Evolutionary conservation across 495 filamentous ascomycete genomes (phyloP), one percentile per base, ranked within the genome.

Genomic region (Annulohypoxylon stygium): DNA sequence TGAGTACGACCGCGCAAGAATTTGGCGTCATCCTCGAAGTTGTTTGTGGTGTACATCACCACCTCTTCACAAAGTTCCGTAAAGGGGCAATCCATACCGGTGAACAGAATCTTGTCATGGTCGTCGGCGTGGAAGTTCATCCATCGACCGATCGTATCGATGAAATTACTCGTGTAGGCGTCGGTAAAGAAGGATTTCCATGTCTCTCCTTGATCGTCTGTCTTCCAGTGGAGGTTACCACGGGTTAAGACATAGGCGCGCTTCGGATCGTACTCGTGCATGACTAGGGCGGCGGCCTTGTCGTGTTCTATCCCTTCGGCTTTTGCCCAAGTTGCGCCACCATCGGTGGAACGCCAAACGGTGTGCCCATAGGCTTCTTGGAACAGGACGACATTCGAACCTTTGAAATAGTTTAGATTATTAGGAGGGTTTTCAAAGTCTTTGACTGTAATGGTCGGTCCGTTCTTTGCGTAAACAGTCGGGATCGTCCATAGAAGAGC

Each of bases 61-160:
- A 85, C 72, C 71, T 89, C 87, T 39, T 85, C 81, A 75, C 86
- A 89, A 74, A 86, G 80, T 64, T 83, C 85, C 12, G 57, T 18
- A 8, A 60, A 60, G 7, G 84, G 77, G 75, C 95, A 97, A 59
- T 89, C 83, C 81, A 89, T 86, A 43, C 88, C 89, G 69, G 93
- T 90, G 76, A 97, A 93, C 53, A 99, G 86, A 51, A 97, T 91
- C 83, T 92, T 94, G 70, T 92, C 87, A 9, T 88, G 88, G 79
- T 99, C 92, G 68, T 78, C 82, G 20, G 93, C 92, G 83, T 97
- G 93, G 81, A 97, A 98, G 23, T 79, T 83, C 64, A 98, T 81
- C 47, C 79, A 81, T 18, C 63, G 65, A 14, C 67, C 67, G 18
- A 84, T 78, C 34, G 85, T 85, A 36, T 83, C 85, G 30, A 76